phyloP scores from a whole-genome alignment of 2,329 filamentous ascomycete genomes.

The Ophiostoma ips region DNA sequence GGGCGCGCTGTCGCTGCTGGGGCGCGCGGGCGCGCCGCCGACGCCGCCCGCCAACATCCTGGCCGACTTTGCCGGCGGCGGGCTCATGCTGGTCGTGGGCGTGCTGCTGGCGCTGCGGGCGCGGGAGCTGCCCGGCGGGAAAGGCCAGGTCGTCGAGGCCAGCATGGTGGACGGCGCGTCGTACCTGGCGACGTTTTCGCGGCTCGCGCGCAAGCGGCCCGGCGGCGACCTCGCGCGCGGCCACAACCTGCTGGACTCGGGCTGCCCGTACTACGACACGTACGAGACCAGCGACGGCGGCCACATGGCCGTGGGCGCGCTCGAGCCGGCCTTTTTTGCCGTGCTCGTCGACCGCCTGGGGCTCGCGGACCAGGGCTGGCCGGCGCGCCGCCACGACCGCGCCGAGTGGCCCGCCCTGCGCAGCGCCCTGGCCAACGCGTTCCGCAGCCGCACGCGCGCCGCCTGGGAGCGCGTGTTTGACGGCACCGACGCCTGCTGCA shows the following conservation, averaged over 20 bases:
- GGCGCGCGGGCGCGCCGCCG: slow-evolving; percentile 53
- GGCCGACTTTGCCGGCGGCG: slow-evolving; percentile 84
- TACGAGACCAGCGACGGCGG: slow-evolving; percentile 70
- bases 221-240: slow-evolving; percentile 53
- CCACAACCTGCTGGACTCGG: slow-evolving; percentile 67
- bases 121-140: slow-evolving; percentile 28
- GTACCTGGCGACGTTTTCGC: slow-evolving; percentile 66
- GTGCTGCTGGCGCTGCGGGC: slow-evolving; percentile 67
- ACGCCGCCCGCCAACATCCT: slow-evolving; percentile 72
- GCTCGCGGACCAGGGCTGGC: slow-evolving; percentile 34
- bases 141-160: slow-evolving; percentile 80
- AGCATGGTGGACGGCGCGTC: slow-evolving; percentile 91
- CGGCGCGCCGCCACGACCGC: slow-evolving; percentile 41
- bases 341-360: slow-evolving; percentile 53
- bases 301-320: slow-evolving; percentile 77
- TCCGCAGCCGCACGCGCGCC: slow-evolving; percentile 52
- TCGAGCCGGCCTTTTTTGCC: slow-evolving; percentile 77
- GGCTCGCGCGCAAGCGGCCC: slow-evolving; percentile 49
- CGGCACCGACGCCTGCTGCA: slow-evolving; percentile 81
- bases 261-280: slow-evolving; percentile 76
- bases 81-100: slow-evolving; percentile 67
- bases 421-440: slow-evolving; percentile 44
- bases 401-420: slow-evolving; percentile 55
- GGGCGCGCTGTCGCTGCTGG: slow-evolving; percentile 65
- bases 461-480: slow-evolving; percentile 85